Base-by-base conservation (phyloP, 768 basidiomycete species). In the Auriculariales sp. region DNA sequence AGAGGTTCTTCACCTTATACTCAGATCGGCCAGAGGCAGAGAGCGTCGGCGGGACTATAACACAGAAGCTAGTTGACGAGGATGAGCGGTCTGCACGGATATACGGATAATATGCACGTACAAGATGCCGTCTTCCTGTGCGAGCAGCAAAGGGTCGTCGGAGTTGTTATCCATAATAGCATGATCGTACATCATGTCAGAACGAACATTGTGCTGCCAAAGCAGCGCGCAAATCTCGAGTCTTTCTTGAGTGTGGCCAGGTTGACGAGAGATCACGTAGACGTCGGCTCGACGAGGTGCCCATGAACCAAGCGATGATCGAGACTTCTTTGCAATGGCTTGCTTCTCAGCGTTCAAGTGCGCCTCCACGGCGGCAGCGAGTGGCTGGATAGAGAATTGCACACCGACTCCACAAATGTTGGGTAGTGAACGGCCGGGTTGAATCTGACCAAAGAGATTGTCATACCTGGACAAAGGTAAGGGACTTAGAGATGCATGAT, bases 211-310 rank as follows among this genome's bases (percentile, higher is more conserved):
- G 56, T 88, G 71, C 57, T 78, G 72, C 88, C 88, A 91, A 29
- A 91, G 66, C 46, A 81, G 74, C 0, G 84, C 68, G 11, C 78
- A 83, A 2, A 88, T 74, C 56, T 90, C 84, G 15, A 91, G 71
- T 35, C 88, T 72, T 47, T 89, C 88, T 53, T 79, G 76, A 30
- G 91, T 66, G 57, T 79, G 72, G 9, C 88, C 87, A 6, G 77
- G 68, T 53, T 84, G 79, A 52, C 81, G 85, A 0, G 85, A 85
- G 25, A 88, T 77, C 11, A 91, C 71, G 54, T 90, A 91, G 10
- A 91, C 88, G 54, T 91, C 88, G 55, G 89, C 90, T 32, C 86
- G 71, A 14, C 87, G 73, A n/a, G 88, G 88, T 62, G 84, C 85
- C 86, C 85, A 91, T 58, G 78, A 85, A 0, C 89, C 88, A 53